Evolutionary conservation across 495 filamentous ascomycete species (phyloP).

Genomic region (Daldinia bambusicola): DNA sequence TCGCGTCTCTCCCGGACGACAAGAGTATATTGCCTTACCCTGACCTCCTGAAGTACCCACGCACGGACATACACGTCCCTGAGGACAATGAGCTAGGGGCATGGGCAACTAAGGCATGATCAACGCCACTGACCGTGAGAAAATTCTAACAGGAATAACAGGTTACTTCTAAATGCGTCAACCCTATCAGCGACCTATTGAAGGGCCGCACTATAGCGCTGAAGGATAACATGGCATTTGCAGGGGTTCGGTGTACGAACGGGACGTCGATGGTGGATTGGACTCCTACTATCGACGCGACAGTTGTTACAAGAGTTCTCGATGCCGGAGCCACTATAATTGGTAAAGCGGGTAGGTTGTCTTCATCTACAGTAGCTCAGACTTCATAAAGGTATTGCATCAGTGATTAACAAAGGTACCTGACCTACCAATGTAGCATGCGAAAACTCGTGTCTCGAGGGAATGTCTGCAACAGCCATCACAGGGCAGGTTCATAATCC

Average conservation of each 20-base stretch:
- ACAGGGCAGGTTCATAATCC: constrained; percentile 65
- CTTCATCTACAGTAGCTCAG: neutral
- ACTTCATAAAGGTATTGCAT: neutral
- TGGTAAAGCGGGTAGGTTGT: constrained; percentile 50
- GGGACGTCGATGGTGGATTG: constrained; percentile 53
- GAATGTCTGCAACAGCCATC: constrained; percentile 55
- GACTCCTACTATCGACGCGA: constrained; percentile 52
- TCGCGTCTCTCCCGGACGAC: constrained; percentile 40
- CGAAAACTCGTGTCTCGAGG: constrained; percentile 60
- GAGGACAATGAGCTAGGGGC: constrained; percentile 43
- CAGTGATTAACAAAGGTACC: neutral
- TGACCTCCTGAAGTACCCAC: constrained; percentile 42
- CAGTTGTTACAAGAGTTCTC: constrained; percentile 49
- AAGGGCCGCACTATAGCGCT: constrained; percentile 50
- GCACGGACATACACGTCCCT: constrained; percentile 45
- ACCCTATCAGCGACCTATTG: constrained; percentile 45
- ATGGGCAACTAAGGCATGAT: constrained; percentile 47
- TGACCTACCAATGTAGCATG: constrained; percentile 45
- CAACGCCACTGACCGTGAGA: too few species aligned
- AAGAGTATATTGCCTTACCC: constrained; percentile 38
- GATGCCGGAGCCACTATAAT: constrained; percentile 50
- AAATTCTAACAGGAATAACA: constrained; percentile 26
- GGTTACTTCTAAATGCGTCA: constrained; percentile 44
- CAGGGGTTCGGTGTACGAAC: constrained; percentile 52
- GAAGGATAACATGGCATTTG: constrained; percentile 54